These are phyloP conservation scores for Calycina herbarum DNA, from an alignment of 2,329 filamentous ascomycete species.

Conservation along the genomic window DNA sequence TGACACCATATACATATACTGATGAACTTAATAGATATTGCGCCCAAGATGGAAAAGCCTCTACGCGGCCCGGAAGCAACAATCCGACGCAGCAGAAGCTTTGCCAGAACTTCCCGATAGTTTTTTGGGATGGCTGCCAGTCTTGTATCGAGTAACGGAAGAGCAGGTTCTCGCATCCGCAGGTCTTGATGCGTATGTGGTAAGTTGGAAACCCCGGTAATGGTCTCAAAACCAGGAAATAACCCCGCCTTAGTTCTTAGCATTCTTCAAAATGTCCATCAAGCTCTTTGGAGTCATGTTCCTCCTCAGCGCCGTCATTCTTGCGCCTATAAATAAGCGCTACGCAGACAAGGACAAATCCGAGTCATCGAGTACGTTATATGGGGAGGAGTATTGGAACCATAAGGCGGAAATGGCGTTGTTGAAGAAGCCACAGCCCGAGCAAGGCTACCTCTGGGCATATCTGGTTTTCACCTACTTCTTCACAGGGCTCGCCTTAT, in stretches of 20 bases:
- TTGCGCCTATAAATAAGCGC: conserved; percentile 80
- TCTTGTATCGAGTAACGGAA: conserved; percentile 80
- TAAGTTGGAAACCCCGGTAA: conserved; percentile 42
- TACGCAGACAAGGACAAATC: conserved; percentile 46
- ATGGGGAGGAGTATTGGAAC: conserved; percentile 9
- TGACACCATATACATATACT: not conserved
- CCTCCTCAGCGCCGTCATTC: conserved; percentile 76
- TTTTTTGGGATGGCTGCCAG: conserved; percentile 91
- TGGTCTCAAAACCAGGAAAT: conserved; percentile 12
- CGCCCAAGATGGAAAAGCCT: conserved; percentile 89
- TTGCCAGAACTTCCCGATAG: conserved; percentile 80
- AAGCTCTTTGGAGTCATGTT: conserved; percentile 78
- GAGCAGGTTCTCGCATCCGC: conserved; percentile 87
- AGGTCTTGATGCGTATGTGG: conserved; percentile 91
- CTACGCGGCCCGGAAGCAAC: conserved; percentile 84
- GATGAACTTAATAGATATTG: conserved; percentile 58
- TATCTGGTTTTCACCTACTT: conserved; percentile 95
- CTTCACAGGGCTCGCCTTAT: conserved; percentile 80
- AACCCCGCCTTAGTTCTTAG: conserved; percentile 62
- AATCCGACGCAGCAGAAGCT: conserved; percentile 56
- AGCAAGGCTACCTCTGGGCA: conserved; percentile 73
- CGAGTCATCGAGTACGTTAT: conserved; percentile 3
- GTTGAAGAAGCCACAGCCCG: conserved; percentile 15
- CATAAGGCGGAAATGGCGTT: conserved; percentile 13
- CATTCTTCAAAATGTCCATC: conserved; percentile 94